Conservation (phyloP, 768 basidiomycete genomes). For the Xerocomellus amylosporus region DNA sequence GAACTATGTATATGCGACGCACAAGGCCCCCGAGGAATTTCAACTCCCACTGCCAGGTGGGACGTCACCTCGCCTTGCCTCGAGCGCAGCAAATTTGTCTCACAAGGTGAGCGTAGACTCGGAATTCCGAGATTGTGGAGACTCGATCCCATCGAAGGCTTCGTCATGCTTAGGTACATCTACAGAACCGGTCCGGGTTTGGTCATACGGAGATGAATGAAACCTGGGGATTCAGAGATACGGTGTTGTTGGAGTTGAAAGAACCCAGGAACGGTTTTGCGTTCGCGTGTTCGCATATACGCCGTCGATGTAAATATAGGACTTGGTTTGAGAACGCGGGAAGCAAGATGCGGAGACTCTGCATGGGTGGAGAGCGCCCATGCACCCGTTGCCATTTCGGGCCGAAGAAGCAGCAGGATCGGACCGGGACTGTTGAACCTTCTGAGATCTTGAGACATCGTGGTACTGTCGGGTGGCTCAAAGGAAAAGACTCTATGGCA, state of each 20-base stretch:
- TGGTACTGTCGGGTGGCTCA: background rate
- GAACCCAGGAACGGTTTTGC: background rate
- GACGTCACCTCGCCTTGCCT: background rate
- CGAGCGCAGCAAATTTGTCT: background rate
- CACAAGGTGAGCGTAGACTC: background rate
- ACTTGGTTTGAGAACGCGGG: background rate
- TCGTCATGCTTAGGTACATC: background rate
- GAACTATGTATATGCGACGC: too few species aligned
- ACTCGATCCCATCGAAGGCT: background rate
- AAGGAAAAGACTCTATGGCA: background rate
- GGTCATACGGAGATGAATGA: slow-evolving; percentile 4
- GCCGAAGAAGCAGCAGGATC: background rate
- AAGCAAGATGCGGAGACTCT: background rate
- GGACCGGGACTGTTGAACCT: too few species aligned
- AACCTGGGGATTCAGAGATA: background rate
- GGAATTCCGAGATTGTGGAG: too few species aligned
- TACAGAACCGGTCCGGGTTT: background rate
- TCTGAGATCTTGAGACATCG: background rate
- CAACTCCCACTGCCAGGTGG: background rate
- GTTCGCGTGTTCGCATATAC: background rate
- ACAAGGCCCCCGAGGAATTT: background rate
- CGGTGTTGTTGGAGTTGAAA: background rate
- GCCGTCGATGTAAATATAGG: slow-evolving; percentile 2
- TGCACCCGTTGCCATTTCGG: background rate
- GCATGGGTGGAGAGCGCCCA: background rate